A percentile compares a stretch with the other conserved stretches of the same genome.
Conservation (phyloP, 352 stramenopile species). For the Globisporangium yorkense region DNA sequence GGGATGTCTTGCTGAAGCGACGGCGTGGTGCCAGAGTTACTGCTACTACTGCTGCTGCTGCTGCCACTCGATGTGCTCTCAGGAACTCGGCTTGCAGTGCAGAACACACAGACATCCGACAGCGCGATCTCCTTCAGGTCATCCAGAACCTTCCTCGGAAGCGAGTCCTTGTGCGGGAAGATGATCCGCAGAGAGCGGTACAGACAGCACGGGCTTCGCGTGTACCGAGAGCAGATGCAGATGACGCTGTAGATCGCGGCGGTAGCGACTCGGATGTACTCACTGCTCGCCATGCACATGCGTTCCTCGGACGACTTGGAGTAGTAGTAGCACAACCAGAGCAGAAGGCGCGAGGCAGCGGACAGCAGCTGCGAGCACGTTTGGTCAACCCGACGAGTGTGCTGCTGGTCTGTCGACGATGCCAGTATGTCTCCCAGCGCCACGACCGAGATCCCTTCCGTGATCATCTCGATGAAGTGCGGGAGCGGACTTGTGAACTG, state of each 20-base stretch:
- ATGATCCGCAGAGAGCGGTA: constrained; percentile 54
- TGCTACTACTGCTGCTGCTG: not conserved
- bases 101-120: constrained; percentile 51
- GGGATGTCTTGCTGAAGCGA: constrained; percentile 68
- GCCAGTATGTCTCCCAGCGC: constrained; percentile 50
- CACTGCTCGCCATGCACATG: constrained; percentile 24
- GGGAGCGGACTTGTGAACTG: constrained; percentile 38
- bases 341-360: constrained; percentile 40
- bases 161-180: constrained; percentile 61
- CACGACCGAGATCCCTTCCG: constrained; percentile 43
- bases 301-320: constrained; percentile 30
- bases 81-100: constrained; percentile 11
- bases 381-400: constrained; percentile 63
- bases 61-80: not conserved
- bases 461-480: constrained; percentile 52
- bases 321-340: constrained; percentile 69
- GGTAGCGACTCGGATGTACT: constrained; percentile 57
- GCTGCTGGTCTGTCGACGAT: constrained; percentile 36
- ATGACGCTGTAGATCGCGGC: constrained; percentile 74
- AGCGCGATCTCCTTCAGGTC: constrained; percentile 46
- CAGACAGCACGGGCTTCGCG: constrained; percentile 65
- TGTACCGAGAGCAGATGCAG: constrained; percentile 55
- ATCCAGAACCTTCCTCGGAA: constrained; percentile 48
- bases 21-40: constrained; percentile 1
- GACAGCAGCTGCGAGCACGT: constrained; percentile 55